Percentiles rank a stretch among this genome's conserved stretches.
Conservation (phyloP, 129 eudicot species). For the Artemisia annua region DNA sequence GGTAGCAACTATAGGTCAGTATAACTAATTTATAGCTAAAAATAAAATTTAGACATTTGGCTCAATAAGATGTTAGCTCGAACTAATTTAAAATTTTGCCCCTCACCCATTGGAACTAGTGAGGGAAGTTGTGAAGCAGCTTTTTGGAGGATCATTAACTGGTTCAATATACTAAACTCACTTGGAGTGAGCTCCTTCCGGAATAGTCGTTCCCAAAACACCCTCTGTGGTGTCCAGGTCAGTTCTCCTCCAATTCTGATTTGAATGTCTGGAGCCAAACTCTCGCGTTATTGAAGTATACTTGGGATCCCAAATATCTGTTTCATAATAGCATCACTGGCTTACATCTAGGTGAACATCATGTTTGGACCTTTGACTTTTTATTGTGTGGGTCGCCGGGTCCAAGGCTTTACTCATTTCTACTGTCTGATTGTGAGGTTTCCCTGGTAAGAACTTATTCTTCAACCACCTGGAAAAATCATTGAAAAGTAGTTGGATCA, state of each 20-base stretch:
- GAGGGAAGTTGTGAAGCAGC: neutral
- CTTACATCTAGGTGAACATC: no score
- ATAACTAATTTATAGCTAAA: conserved; percentile 27
- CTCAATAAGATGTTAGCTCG: conserved; percentile 35
- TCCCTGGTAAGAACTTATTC: conserved; percentile 10
- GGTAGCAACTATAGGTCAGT: neutral
- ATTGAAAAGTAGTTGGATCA: neutral
- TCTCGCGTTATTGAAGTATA: conserved; percentile 43
- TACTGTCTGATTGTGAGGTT: neutral
- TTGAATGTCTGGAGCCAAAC: conserved; percentile 48
- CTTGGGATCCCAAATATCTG: conserved; percentile 58
- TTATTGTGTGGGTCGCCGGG: neutral
- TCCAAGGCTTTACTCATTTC: neutral
- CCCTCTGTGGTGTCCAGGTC: neutral
- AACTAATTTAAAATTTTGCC: conserved; percentile 14
- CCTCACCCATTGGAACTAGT: conserved; percentile 1
- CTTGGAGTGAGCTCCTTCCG: neutral
- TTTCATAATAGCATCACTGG: conserved; percentile 47
- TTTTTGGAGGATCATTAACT: neutral
- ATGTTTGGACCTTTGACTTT: conserved; percentile 7
- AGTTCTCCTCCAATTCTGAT: neutral
- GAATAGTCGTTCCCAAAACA: neutral
- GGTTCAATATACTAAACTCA: neutral
- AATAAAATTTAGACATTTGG: conserved; percentile 42
- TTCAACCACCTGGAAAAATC: conserved; percentile 16